A percentile compares a stretch with the other conserved stretches of the same genome.
phyloP scores from a whole-genome alignment of 148 eudicot species.

The Nepenthes mirabilis region DNA sequence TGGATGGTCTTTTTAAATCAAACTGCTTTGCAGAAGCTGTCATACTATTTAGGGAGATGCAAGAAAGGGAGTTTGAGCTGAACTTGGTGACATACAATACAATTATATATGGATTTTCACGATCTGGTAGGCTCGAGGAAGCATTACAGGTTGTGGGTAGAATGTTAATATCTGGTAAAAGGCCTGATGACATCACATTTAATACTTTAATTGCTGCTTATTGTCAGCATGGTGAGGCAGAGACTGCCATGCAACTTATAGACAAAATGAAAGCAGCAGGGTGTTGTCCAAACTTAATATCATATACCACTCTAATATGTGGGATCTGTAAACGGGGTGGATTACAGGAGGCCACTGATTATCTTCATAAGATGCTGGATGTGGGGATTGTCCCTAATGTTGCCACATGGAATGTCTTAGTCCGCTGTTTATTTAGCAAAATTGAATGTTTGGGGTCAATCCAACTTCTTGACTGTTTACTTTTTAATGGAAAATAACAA shows the following conservation, averaged over 20 bases:
- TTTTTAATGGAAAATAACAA: no score
- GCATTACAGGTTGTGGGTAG: slow-evolving; percentile 39
- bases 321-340: slow-evolving; percentile 35
- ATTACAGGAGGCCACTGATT: slow-evolving; percentile 27
- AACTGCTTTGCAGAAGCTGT: slow-evolving; percentile 25
- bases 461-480: no score
- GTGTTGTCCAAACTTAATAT: slow-evolving; percentile 26
- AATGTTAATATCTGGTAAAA: slow-evolving; percentile 43
- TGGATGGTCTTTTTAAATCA: slow-evolving; percentile 45
- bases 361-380: slow-evolving; percentile 41
- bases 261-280: slow-evolving; percentile 26
- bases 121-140: slow-evolving; percentile 27
- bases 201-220: slow-evolving; percentile 45
- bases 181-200: slow-evolving; percentile 50
- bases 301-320: slow-evolving; percentile 49
- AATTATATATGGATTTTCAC: slow-evolving; percentile 43
- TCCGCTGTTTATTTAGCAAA: slow-evolving; percentile 33
- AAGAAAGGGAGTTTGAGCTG: slow-evolving; percentile 33
- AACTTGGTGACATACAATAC: slow-evolving; percentile 56
- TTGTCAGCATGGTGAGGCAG: slow-evolving; percentile 33
- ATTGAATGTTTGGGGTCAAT: slow-evolving; percentile 9
- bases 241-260: slow-evolving; percentile 36
- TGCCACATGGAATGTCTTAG: slow-evolving; percentile 45
- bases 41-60: slow-evolving; percentile 38
- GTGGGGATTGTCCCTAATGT: slow-evolving; percentile 42